phyloP scores from a whole-genome alignment of 73 alveolate species.

The Paramecium sonneborni region DNA sequence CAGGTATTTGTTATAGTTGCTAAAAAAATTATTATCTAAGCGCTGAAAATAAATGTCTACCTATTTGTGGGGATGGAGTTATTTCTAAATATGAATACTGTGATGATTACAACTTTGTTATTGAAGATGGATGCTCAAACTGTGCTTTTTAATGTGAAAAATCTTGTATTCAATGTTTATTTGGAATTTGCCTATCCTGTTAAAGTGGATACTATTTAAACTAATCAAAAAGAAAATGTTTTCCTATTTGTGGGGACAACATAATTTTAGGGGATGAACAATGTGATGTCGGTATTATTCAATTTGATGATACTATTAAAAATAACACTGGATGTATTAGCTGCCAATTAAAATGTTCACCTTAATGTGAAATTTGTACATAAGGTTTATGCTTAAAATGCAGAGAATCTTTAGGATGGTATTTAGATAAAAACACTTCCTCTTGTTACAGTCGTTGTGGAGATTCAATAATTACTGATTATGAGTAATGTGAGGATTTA shows the following conservation, averaged over 20 bases:
- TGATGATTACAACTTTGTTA: not conserved
- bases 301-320: constrained; percentile 36
- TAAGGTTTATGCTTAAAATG: not conserved
- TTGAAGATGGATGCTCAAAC: not conserved
- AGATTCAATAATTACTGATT: not conserved
- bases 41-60: not conserved
- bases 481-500: constrained; percentile 49
- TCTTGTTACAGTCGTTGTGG: constrained; percentile 3
- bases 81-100: not conserved
- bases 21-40: not conserved
- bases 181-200: constrained; percentile 63
- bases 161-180: constrained; percentile 37
- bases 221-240: not conserved
- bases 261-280: not conserved
- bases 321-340: constrained; percentile 48
- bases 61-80: constrained; percentile 15
- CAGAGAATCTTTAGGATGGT: not conserved
- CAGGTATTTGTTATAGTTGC: not conserved
- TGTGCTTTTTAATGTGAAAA: not conserved
- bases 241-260: not conserved
- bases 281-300: constrained; percentile 54
- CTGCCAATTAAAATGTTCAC: not conserved
- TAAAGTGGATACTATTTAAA: constrained; percentile 58
- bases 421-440: constrained; percentile 34
- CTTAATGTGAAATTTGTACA: not conserved